Base-by-base conservation (phyloP, 352 stramenopile species). In the Pythium volutum region DNA sequence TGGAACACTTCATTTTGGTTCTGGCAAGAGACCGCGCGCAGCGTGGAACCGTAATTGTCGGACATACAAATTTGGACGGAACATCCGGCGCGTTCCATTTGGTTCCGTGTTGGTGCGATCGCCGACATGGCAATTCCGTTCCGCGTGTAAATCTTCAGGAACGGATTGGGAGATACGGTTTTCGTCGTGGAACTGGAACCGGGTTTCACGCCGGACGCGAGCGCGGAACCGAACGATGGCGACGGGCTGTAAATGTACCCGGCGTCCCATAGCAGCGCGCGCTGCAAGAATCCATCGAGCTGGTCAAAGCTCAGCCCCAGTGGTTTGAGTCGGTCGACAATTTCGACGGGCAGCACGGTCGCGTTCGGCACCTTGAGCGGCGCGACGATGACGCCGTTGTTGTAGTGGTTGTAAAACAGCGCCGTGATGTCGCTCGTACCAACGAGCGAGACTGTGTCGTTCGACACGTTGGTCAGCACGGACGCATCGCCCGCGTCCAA, bases 261-360 rank as follows among this genome's bases (percentile, higher is more conserved):
- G 4, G 57, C 69, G 41, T 89, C 79, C 79, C 77, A 89, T 7
- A 89, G 58, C 48, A 89, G 56, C 3, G 76, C 77, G 10, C 74
- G 77, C 43, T 89, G 79, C 0, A 82, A 55, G 26, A 55, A 63
- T 9, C 64, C 64, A 42, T 71, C 64, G 27, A 71, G 54, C 48
- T 71, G 50, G 49, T 64, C 53, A 31, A 71, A 71, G 11, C 20
- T 12, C 31, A 71, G 54, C 12, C 50, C 49, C 23, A 64, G 51
- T 7, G 55, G 43, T 15, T 48, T 41, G 27, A 71, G 50, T 0
- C 64, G 64, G 11, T 27, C 18, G 7, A 27, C 38, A 11, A 71
- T 48, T 29, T 41, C 43, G 4, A 4, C 3, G 11, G 64, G 64
- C 15, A 66, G 58, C 16, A 23, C 25, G 22, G 47, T 59, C 2